Base-by-base conservation (phyloP, 2,329 filamentous ascomycete genomes). In the Hortaea werneckii region DNA sequence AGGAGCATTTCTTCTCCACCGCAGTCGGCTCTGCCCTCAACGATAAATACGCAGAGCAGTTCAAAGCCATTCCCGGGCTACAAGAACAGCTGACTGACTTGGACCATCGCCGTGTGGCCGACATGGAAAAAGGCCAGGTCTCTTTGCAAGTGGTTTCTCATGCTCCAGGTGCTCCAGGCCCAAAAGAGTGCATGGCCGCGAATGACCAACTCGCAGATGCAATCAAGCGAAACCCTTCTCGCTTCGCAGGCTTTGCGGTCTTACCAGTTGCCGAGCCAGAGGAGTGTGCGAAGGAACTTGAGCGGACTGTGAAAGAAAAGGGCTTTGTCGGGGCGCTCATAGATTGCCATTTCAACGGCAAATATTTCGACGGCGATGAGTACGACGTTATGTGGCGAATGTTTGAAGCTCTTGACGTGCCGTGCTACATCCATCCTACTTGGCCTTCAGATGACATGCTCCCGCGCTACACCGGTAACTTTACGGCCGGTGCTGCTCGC, bases 401-500 rank as follows among this genome's bases (percentile, higher is more conserved):
- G 39, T 68, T 66, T 4, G 53, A 61, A 34, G 64, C 68, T 13
- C 63, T 77, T 0, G 68, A 74, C 46, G 71, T 75, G 1, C 70
- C 73, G 0, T 61, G 76, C 20, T 77, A 77, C 52, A 63, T 77
- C 26, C 74, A 77, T 48, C 73, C 74, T 6, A 67, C 66, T 0
- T 68, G 64, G 54, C 62, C 69, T 20, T 63, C 63, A 26, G 65
- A 59, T 37, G 59, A 56, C 44, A 66, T 56, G 65, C 66, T 47
- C 54, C 64, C 32, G 56, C 30, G 54, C 26, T 62, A 57, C 45
- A 53, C 51, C 2, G 59, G 59, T 5, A 65, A 68, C 46, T 70
- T 67, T 49, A 53, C 58, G 5, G 55, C 49, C 1, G 54, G 54
- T 2, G 58, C 60, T 0, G 55, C 50, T 11, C 51, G 53, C 5